Evolutionary conservation across 2,329 filamentous ascomycete genomes (phyloP).

Genomic region (Orbilia javanica): DNA sequence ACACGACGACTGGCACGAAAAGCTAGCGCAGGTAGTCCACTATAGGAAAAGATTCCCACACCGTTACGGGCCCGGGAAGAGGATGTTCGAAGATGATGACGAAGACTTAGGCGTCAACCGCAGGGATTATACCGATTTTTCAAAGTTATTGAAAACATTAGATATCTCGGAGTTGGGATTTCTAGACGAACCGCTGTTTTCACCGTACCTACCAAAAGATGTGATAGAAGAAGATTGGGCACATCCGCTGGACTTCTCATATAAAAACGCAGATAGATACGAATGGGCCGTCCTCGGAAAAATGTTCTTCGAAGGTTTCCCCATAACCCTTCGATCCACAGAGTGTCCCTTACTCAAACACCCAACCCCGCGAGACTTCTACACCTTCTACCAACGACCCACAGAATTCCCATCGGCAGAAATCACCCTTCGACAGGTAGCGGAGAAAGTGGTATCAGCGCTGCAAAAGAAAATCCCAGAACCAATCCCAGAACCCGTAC

Average conservation of each 20-base stretch:
- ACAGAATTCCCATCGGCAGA: too few relatives aligned
- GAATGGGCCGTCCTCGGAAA: background rate
- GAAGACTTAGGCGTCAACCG: background rate
- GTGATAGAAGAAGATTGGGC: background rate
- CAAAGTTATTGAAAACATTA: background rate
- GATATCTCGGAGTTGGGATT: conserved; percentile 6
- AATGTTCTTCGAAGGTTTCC: conserved; percentile 10
- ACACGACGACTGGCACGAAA: background rate
- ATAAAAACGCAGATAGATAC: background rate
- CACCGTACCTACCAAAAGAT: background rate
- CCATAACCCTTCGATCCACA: background rate
- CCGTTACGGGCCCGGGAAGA: background rate
- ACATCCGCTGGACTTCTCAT: background rate
- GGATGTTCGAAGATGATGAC: background rate
- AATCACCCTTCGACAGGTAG: background rate
- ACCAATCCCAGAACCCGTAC: background rate
- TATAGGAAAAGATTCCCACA: background rate
- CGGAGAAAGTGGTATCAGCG: background rate
- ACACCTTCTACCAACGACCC: background rate
- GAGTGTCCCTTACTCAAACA: background rate
- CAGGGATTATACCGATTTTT: conserved; percentile 4
- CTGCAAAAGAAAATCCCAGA: background rate
- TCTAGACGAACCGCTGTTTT: conserved; percentile 16
- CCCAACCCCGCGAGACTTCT: background rate
- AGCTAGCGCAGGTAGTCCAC: background rate